phyloP scores from a whole-genome alignment of 1,139 yeast genomes.

The Magnusiomyces fungicola region DNA sequence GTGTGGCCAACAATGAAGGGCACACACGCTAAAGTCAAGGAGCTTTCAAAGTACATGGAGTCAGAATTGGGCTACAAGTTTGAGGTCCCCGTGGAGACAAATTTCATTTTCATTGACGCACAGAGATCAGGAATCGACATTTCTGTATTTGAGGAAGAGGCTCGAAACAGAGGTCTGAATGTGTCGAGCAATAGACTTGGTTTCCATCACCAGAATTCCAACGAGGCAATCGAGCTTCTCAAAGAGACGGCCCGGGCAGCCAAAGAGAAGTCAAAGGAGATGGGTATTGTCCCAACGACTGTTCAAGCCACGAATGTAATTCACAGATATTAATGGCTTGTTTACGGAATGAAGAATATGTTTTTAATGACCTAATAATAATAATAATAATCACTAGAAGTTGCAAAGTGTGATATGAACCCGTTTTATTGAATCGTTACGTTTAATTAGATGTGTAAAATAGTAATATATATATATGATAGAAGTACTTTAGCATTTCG shows the following conservation, averaged over 20 bases:
- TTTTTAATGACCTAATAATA: too few species aligned
- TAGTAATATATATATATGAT: too few species aligned
- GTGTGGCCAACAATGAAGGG: slow-evolving; percentile 53
- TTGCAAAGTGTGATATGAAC: too few species aligned
- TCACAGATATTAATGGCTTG: too few species aligned
- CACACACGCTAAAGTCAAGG: slow-evolving; percentile 65
- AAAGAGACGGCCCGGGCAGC: slow-evolving; percentile 56
- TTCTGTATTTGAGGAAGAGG: slow-evolving; percentile 47
- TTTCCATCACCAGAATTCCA: slow-evolving; percentile 73
- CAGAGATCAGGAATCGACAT: slow-evolving; percentile 54
- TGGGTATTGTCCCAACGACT: slow-evolving; percentile 12
- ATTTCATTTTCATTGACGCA: slow-evolving; percentile 74
- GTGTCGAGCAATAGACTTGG: slow-evolving; percentile 69
- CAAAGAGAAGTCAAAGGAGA: slow-evolving; percentile 38
- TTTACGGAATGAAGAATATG: too few species aligned
- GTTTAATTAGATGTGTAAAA: too few species aligned
- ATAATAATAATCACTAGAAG: too few species aligned
- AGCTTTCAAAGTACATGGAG: slow-evolving; percentile 53
- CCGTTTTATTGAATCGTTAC: too few species aligned
- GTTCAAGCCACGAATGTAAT: too few species aligned
- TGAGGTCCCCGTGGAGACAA: slow-evolving; percentile 76
- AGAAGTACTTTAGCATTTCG: too few species aligned
- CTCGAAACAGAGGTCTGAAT: slow-evolving; percentile 54
- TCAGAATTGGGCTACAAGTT: slow-evolving; percentile 45
- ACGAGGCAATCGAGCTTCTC: slow-evolving; percentile 57